Evolutionary conservation across 305 asterid species (phyloP), one percentile per base, ranked within the genome.

Genomic region (Ajuga reptans): DNA sequence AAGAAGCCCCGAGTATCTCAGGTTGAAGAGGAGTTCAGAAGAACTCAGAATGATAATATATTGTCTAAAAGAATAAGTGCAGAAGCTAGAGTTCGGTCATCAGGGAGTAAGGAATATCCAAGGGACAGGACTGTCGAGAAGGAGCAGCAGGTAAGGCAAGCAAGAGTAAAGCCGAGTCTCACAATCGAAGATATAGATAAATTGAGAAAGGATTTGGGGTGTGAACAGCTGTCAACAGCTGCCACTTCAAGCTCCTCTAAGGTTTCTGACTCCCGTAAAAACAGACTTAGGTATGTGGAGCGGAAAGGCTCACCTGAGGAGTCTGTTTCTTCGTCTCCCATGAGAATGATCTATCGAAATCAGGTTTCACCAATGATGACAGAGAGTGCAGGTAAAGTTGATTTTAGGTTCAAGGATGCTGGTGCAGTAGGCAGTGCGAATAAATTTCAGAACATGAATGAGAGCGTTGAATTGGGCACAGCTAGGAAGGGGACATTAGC

Each of bases 241-340:
- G 90, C 96, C 74, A 87, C 87, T 75, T 93, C 96, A 63, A 89
- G 95, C 89, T 91, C 97, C 41, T 91, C 99, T 39, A 94, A 87
- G 86, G 82, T 87, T 75, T 91, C 98, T 31, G 88, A 74, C 72
- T 87, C 95, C 66, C 82, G 84, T 71, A 89, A 80, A 83, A 81
- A 68, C 69, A 81, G 84, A 79, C 69, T 64, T 39, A 81, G 78
- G 80, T 74, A 63, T 67, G 66, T 70, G 51, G 85, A 80, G 73
- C 79, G 72, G 76, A 88, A 78, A 83, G 87, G 89, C 49, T 91
- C 96, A 15, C 98, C 97, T 9, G 90, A 76, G 54, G 97, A 82
- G 66, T 91, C 99, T 0, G 99, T 91, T 77, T 94, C 96, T 24
- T 94, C 98, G 15, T 94, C 96, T 64, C 98, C 99, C 68, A 64